Base-by-base conservation (phyloP, 2,329 filamentous ascomycete genomes). In the Coniochaeta sp. region DNA sequence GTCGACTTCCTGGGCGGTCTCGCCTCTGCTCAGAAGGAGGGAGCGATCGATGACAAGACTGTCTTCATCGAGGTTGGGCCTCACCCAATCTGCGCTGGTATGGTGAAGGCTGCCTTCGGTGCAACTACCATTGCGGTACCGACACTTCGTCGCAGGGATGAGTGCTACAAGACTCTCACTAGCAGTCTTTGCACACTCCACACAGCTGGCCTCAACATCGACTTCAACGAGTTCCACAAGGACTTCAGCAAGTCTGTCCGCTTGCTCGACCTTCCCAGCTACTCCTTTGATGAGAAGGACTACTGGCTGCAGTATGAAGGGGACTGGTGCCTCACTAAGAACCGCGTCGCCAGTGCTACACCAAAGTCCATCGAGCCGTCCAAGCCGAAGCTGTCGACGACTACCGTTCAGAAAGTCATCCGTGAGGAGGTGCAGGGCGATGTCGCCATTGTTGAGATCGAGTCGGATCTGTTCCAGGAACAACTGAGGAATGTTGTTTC, bases 21-120 rank as follows among this genome's bases (percentile, higher is more conserved):
- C 1, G 69, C 78, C 13, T 73, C 73, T 33, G 83, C 81, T 7
- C 76, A 82, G 60, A 71, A 78, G 48, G 71, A 75, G n/a, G 78
- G 77, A 54, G 66, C 77, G 14, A 79, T 87, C 46, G 76, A 85
- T 55, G 80, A 83, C 56, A 81, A 83, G 67, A 86, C 84, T 6
- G 75, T 83, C 27, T 89, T 82, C 79, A 71, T 91, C 52, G 87
- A 91, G 64, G 70, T 90, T 56, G 87, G 87, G n/a, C 85, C 86
- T 32, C 83, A 89, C 60, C 85, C 86, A 0, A 79, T 89, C 13
- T 86, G 81, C 65, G 76, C 77, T 42, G 78, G 78, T 53, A 83
- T 90, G 76, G 77, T 89, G 57, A 86, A 85, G 70, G 77, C 80
- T n/a, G 81, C 78, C 4, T 75, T 87, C 51, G 78, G 77, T 24